These are phyloP conservation scores for Blastobotrys terrestris DNA, from an alignment of 805 yeast genomes.

Conservation along the genomic window DNA sequence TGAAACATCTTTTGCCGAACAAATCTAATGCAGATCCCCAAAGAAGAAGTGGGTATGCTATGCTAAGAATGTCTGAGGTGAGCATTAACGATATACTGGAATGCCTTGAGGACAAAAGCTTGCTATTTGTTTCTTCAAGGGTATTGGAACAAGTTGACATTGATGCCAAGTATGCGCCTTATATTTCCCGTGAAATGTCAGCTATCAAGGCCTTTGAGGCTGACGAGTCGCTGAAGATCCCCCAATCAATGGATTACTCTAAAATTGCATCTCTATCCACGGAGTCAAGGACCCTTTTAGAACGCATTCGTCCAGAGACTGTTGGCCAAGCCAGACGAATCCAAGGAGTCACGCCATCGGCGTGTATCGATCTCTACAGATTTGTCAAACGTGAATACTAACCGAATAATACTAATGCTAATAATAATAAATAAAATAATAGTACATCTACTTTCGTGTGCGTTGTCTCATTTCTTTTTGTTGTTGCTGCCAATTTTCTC, in stretches of 20 bases:
- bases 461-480: neutral
- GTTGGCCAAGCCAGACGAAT: constrained; percentile 93
- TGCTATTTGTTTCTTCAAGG: constrained; percentile 33
- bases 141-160: constrained; percentile 62
- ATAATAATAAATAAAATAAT: neutral
- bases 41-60: constrained; percentile 61
- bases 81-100: constrained; percentile 22
- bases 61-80: constrained; percentile 50
- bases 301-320: constrained; percentile 75
- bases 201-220: constrained; percentile 72
- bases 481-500: constrained; percentile 5
- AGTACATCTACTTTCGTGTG: neutral
- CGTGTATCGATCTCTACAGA: constrained; percentile 66
- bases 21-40: constrained; percentile 26
- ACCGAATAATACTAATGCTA: neutral
- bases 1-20: constrained; percentile 30
- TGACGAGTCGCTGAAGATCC: constrained; percentile 74
- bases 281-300: constrained; percentile 66
- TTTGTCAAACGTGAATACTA: constrained; percentile 18
- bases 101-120: constrained; percentile 31
- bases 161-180: constrained; percentile 80
- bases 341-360: constrained; percentile 94
- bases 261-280: constrained; percentile 58
- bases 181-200: constrained; percentile 63
- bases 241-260: constrained; percentile 57